A percentile compares a stretch with the other conserved stretches of the same genome.
Conservation (phyloP, 208 protist species). For the Vickermania ingenoplastis region DNA sequence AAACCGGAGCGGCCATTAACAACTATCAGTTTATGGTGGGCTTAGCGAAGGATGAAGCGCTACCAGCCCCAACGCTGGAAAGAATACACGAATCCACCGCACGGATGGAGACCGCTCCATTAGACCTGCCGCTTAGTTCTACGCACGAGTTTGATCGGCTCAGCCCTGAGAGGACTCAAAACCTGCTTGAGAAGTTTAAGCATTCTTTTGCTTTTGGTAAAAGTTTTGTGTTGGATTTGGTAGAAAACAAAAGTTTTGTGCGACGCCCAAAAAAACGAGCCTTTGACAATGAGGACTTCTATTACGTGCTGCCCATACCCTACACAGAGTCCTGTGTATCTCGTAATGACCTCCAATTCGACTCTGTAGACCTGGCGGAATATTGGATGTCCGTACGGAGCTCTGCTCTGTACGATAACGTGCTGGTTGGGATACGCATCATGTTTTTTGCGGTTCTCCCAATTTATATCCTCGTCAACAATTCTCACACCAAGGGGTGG, state of each 20-base stretch:
- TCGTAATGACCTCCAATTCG: slow-evolving; percentile 1
- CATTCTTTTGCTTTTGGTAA: neutral
- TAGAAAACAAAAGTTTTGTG: neutral
- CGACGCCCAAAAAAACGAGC: neutral
- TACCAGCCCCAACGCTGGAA: neutral
- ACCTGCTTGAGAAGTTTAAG: neutral
- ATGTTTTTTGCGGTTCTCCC: slow-evolving; percentile 34
- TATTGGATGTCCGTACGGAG: slow-evolving; percentile 22
- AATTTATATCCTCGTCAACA: slow-evolving; percentile 22
- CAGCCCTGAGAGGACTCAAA: neutral
- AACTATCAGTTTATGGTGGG: neutral
- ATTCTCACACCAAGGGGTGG: slow-evolving; percentile 18
- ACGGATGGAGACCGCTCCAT: neutral
- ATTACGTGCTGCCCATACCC: neutral
- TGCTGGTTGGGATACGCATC: slow-evolving; percentile 29
- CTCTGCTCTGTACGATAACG: slow-evolving; percentile 15
- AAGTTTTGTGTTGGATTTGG: neutral
- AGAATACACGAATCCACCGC: neutral
- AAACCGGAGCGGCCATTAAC: neutral
- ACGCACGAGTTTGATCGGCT: neutral
- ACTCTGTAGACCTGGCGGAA: slow-evolving; percentile 24
- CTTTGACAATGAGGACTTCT: neutral
- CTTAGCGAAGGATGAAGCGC: neutral
- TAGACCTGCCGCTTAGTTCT: neutral
- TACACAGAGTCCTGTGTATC: neutral